These are phyloP conservation scores for Alternaria conjuncta DNA, from an alignment of 2,329 filamentous ascomycete genomes.

Conservation along the genomic window DNA sequence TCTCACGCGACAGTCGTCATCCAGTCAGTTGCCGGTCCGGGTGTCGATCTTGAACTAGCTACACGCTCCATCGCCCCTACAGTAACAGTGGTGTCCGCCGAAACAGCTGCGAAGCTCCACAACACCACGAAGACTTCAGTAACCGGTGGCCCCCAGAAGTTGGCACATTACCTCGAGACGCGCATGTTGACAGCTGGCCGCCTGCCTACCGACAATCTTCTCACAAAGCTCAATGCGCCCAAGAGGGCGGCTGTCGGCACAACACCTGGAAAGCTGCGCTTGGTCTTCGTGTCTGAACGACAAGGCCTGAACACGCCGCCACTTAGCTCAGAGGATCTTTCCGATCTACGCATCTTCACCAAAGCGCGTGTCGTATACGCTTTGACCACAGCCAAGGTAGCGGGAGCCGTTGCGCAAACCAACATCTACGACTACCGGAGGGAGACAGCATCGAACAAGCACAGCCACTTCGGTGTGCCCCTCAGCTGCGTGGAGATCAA, in stretches of 20 bases:
- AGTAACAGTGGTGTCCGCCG: slow-evolving; percentile 77
- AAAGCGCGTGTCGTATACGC: slow-evolving; percentile 84
- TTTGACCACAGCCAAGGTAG: slow-evolving; percentile 80
- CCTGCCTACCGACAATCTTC: slow-evolving; percentile 71
- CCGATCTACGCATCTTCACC: slow-evolving; percentile 82
- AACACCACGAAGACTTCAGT: slow-evolving; percentile 65
- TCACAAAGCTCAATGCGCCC: slow-evolving; percentile 67
- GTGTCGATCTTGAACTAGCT: slow-evolving; percentile 74
- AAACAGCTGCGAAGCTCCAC: slow-evolving; percentile 73
- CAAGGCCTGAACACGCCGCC: slow-evolving; percentile 66
- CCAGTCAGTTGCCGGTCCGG: slow-evolving; percentile 81
- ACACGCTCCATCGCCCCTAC: slow-evolving; percentile 80
- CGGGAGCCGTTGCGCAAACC: slow-evolving; percentile 87
- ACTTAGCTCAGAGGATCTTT: slow-evolving; percentile 73
- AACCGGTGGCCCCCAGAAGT: slow-evolving; percentile 67
- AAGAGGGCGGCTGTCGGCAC: slow-evolving; percentile 66
- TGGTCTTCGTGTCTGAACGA: slow-evolving; percentile 80
- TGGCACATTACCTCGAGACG: slow-evolving; percentile 75
- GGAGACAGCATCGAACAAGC: slow-evolving; percentile 49
- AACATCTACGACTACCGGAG: slow-evolving; percentile 84
- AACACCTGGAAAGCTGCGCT: slow-evolving; percentile 74
- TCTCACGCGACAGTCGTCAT: slow-evolving; percentile 85
- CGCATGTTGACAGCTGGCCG: slow-evolving; percentile 74
- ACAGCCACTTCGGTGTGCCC: slow-evolving; percentile 80
- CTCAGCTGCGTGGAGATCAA: slow-evolving; percentile 80